These are phyloP conservation scores for Thelephora ganbajun DNA, from an alignment of 768 basidiomycete genomes.

Conservation along the genomic window DNA sequence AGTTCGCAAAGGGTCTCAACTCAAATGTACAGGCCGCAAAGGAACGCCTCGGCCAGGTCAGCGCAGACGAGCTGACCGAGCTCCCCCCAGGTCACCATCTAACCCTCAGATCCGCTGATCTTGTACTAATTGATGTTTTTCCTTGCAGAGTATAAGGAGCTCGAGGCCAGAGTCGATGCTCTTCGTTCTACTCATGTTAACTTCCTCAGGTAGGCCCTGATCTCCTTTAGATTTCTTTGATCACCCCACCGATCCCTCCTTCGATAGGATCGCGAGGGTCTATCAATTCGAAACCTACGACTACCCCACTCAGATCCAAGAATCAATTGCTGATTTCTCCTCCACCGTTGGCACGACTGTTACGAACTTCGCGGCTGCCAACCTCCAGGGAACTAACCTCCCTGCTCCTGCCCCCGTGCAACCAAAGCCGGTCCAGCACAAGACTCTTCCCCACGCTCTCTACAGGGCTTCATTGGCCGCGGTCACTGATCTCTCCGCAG, in stretches of 20 bases:
- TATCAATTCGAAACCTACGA: constrained; percentile 84
- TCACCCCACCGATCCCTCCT: neutral
- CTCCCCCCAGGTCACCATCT: constrained; percentile 55
- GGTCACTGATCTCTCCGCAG: constrained; percentile 29
- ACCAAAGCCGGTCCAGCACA: constrained; percentile 55
- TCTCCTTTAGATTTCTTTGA: neutral
- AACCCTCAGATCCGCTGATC: neutral
- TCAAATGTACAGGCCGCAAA: constrained; percentile 75
- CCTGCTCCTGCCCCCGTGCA: constrained; percentile 56
- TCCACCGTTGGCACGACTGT: constrained; percentile 60
- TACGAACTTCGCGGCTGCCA: constrained; percentile 74
- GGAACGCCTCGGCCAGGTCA: constrained; percentile 81
- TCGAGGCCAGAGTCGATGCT: constrained; percentile 91
- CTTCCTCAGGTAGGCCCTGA: constrained; percentile 56
- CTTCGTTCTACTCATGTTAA: constrained; percentile 64
- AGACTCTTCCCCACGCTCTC: constrained; percentile 94
- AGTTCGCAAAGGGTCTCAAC: constrained; percentile 66
- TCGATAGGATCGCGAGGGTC: constrained; percentile 67
- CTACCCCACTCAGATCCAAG: constrained; percentile 82
- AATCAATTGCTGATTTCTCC: constrained; percentile 61
- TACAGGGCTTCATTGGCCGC: constrained; percentile 65
- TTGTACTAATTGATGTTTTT: neutral
- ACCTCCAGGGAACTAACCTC: constrained; percentile 80
- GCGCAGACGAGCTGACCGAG: constrained; percentile 90
- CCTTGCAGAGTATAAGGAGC: constrained; percentile 82